Base-by-base conservation (phyloP, 805 yeast species). In the Lachancea mirantina region DNA sequence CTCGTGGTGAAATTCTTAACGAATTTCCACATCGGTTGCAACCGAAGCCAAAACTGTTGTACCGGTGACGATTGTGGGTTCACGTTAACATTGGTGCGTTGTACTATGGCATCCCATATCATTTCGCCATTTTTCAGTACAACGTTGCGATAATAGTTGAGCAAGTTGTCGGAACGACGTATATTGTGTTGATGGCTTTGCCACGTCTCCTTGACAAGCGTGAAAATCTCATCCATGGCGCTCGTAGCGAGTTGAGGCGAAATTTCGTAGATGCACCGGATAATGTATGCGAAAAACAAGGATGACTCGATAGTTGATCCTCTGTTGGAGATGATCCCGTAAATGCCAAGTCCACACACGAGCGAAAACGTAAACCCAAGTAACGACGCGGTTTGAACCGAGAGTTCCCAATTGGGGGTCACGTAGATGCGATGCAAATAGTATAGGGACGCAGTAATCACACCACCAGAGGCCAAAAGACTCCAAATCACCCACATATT, bases 251-350 rank as follows among this genome's bases (percentile, higher is more conserved):
- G 69, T 46, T 83, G 87, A 1, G 97, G 96, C 48, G 89, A 85
- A 3, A 95, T 76, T 52, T 88, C 94, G 57, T 92, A 92, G 40
- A 88, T 76, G 48, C 95, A 85, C 52, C 94, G 82, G 18, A 92
- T 95, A 40, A 89, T 78, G 58, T 92, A 92, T 6, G 94, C 89
- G 52, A 87, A 78, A 48, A 92, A 68, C 37, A 89, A 61, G 8
- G 95, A 81, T 19, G 87, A 73, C 59, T 92, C 98, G 32, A 88
- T 70, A n/a, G 89, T 78, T n/a, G 89, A 78, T 3, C 96, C 96
- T 39, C 72, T 74, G 5, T 80, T 79, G 2, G 89, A 75, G 14
- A 82, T 70, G 20, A 92, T 84, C 2, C 96, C 98, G 57, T 72
- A 85, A 3, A 84, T 55, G 1, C 95, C 85, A 22, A 92, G 56